Base-by-base conservation (phyloP, 75 land plant genomes). In the Chamaecyparis obtusa region DNA sequence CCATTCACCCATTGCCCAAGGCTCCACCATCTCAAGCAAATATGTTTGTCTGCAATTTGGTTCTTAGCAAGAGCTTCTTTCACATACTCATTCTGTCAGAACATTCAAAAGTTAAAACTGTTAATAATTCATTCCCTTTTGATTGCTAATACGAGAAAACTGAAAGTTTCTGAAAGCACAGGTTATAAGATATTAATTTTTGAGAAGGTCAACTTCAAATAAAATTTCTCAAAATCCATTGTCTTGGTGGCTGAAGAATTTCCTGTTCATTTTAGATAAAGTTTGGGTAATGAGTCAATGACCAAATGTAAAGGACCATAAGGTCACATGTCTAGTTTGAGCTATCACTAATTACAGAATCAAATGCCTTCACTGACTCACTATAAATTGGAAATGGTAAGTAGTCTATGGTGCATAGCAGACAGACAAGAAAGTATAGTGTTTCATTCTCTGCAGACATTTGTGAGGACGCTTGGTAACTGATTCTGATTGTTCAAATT, bases 1-100 rank as follows among this genome's bases (percentile, higher is more conserved):
- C 99, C 99, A 88, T 90, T 91, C 43, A 91, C 89, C 96, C 99
- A 96, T 77, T 96, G 92, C 1, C 99, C 99, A n/a, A 97, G 92
- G 85, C 91, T 96, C 95, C 94, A 97, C 99, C 98, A 96, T 87
- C 93, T 90, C 72, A 97, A 90, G 72, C 92, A 95, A 49, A 97
- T 92, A 86, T 93, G 90, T 60, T 95, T 87, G 15, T 93, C 93
- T 24, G 90, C 88, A 21, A 96, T 90, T 46, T 91, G 90, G 87
- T 88, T 85, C 60, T 44, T 88, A 21, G 46, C 46, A 9, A 97
- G 93, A 36, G 93, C 93, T 83, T 88, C 90, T 36, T 83, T 88
- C 13, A 94, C 87, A 80, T 88, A 85, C 27, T 88, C 86, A 57
- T 67, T 85, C 95, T 95, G 90, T 87, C 69, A 83, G 85, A 54